phyloP scores from a whole-genome alignment of 2,329 filamentous ascomycete genomes.

The Phyllosticta citribraziliensis region DNA sequence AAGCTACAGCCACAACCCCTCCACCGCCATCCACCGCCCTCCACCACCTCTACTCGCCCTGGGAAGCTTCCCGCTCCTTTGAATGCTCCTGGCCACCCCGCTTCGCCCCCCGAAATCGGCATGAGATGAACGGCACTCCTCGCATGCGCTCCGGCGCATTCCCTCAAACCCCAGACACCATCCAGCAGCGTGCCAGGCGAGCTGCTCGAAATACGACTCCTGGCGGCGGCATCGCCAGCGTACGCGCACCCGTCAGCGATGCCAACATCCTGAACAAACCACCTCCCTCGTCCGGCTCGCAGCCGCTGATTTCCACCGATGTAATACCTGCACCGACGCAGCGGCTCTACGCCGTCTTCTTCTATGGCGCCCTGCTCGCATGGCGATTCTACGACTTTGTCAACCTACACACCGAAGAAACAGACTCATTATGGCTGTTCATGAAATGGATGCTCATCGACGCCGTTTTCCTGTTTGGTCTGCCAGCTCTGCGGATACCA shows the following conservation, averaged over 20 bases:
- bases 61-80: constrained; percentile 1
- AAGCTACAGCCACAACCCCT: constrained; percentile 7
- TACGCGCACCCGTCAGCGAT: constrained; percentile 17
- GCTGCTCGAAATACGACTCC: constrained; percentile 16
- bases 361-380: constrained; percentile 65
- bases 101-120: constrained; percentile 11
- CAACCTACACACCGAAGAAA: constrained; percentile 66
- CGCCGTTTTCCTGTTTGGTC: constrained; percentile 72
- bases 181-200: neutral
- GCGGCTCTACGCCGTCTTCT: constrained; percentile 72
- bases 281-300: constrained; percentile 4
- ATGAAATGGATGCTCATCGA: constrained; percentile 90
- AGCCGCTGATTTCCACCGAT: constrained; percentile 68
- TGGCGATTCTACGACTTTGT: constrained; percentile 87
- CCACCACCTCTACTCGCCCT: neutral
- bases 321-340: constrained; percentile 86
- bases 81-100: neutral
- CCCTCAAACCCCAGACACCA: constrained; percentile 58
- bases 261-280: constrained; percentile 24
- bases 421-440: constrained; percentile 81
- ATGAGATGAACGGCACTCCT: constrained; percentile 78
- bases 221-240: constrained; percentile 20
- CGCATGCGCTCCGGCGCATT: constrained; percentile 68
- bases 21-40: neutral
- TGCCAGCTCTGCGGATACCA: constrained; percentile 83